Conservation (phyloP, 192 early-diverging fungal species). For the Coemansia guatemalensis region DNA sequence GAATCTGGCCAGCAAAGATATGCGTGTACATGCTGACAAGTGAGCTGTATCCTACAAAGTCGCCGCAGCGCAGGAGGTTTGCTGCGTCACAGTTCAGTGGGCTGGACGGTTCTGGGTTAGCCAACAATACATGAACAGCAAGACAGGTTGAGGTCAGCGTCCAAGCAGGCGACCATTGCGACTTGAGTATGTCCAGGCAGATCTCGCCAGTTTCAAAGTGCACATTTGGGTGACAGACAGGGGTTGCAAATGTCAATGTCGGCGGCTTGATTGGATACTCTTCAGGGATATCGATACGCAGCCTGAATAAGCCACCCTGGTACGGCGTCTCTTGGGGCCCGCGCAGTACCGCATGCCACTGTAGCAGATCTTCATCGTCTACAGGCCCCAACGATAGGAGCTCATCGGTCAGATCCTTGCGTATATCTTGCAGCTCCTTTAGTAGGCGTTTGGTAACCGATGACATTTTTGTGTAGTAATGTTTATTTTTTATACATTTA, state of each 20-base stretch:
- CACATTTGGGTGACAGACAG: constrained; percentile 95
- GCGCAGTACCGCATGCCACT: constrained; percentile 51
- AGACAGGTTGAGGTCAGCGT: constrained; percentile 82
- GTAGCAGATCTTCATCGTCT: constrained; percentile 46
- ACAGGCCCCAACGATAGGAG: constrained; percentile 34
- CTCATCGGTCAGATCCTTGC: constrained; percentile 24
- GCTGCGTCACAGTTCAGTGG: constrained; percentile 96
- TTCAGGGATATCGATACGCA: constrained; percentile 71
- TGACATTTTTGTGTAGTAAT: constrained; percentile 18
- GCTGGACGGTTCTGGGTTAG: constrained; percentile 82
- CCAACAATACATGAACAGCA: constrained; percentile 82
- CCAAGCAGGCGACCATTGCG: constrained; percentile 95
- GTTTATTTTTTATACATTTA: not conserved
- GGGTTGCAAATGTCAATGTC: constrained; percentile 70
- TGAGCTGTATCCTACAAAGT: constrained; percentile 81
- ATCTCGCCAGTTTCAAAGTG: constrained; percentile 96
- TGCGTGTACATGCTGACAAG: constrained; percentile 84
- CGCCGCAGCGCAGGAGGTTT: constrained; percentile 86
- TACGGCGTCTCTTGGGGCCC: constrained; percentile 52
- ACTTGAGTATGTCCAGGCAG: constrained; percentile 92
- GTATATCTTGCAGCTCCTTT: constrained; percentile 58
- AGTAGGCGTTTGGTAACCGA: constrained; percentile 56
- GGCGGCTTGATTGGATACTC: constrained; percentile 76
- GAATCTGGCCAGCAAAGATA: constrained; percentile 58
- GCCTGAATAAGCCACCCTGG: constrained; percentile 79